These are phyloP conservation scores for Sutorius australiensis DNA, from an alignment of 768 basidiomycete genomes.

Conservation along the genomic window DNA sequence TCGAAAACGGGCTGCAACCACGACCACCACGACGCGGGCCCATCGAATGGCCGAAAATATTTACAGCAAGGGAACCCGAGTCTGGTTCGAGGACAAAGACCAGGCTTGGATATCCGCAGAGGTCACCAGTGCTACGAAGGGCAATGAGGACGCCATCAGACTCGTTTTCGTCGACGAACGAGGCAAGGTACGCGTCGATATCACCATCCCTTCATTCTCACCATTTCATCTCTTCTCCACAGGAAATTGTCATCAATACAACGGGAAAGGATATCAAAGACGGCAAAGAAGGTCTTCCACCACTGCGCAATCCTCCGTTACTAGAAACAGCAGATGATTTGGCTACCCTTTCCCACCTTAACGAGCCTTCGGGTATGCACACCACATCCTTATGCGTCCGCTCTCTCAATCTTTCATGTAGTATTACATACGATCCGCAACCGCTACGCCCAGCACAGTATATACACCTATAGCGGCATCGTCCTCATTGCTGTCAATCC, in stretches of 20 bases:
- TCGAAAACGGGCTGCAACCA: conserved; percentile 1
- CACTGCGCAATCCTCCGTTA: conserved; percentile 92
- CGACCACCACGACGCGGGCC: conserved; percentile 24
- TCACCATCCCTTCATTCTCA: conserved; percentile 1
- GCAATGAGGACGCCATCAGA: conserved; percentile 70
- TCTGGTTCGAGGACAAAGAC: conserved; percentile 94
- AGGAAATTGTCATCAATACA: conserved; percentile 81
- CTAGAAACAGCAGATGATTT: conserved; percentile 97
- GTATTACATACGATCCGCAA: conserved; percentile 96
- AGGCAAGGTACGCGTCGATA: conserved; percentile 63
- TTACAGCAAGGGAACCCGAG: conserved; percentile 84
- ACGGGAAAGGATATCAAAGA: conserved; percentile 78
- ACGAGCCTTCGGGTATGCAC: conserved; percentile 87
- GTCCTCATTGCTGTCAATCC: conserved; percentile 99
- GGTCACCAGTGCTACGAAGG: conserved; percentile 62
- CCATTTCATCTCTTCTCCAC: neutral
- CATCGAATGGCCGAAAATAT: conserved; percentile 90
- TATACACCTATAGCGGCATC: conserved; percentile 98
- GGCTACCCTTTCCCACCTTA: conserved; percentile 95
- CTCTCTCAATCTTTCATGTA: conserved; percentile 29
- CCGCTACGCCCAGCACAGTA: conserved; percentile 94
- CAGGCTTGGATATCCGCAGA: conserved; percentile 92
- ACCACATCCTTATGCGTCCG: neutral
- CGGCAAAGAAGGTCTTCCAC: conserved; percentile 78
- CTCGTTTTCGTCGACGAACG: conserved; percentile 87